Conservation (phyloP, 345 rosid species). For the Cardamine resedifolia region DNA sequence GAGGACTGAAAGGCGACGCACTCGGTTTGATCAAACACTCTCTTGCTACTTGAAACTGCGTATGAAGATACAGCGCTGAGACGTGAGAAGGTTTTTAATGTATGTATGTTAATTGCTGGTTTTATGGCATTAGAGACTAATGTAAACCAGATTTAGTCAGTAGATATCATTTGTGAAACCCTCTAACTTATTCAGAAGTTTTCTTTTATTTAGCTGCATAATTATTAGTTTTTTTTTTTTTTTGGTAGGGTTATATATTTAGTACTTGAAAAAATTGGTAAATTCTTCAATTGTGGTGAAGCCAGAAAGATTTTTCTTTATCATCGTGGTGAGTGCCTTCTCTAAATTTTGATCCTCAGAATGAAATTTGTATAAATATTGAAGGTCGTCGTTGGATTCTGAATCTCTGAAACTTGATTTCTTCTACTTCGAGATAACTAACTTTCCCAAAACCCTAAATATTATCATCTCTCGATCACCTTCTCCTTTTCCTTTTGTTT, state of each 20-base stretch:
- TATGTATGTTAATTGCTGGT: slow-evolving; percentile 2
- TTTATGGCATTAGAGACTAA: neutral
- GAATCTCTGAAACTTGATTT: neutral
- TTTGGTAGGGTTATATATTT: neutral
- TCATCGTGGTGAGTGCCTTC: slow-evolving; percentile 11
- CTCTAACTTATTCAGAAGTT: slow-evolving; percentile 11
- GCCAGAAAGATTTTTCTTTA: neutral
- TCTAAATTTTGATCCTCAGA: neutral
- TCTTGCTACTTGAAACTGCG: neutral
- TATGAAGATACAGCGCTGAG: neutral
- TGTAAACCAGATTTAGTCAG: slow-evolving; percentile 12
- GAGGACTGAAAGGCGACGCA: slow-evolving; percentile 20
- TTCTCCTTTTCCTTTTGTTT: neutral
- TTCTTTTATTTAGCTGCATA: neutral
- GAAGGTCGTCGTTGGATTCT: neutral
- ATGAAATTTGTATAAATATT: neutral
- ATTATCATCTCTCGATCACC: neutral
- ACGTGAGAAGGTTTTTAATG: neutral
- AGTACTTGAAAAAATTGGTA: neutral
- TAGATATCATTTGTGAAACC: neutral
- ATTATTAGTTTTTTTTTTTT: neutral
- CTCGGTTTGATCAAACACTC: neutral
- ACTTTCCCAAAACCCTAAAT: neutral
- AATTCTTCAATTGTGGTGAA: neutral
- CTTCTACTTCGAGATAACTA: neutral